These are phyloP conservation scores for Scutellaria minor DNA, from an alignment of 257 asterid genomes.

Conservation along the genomic window DNA sequence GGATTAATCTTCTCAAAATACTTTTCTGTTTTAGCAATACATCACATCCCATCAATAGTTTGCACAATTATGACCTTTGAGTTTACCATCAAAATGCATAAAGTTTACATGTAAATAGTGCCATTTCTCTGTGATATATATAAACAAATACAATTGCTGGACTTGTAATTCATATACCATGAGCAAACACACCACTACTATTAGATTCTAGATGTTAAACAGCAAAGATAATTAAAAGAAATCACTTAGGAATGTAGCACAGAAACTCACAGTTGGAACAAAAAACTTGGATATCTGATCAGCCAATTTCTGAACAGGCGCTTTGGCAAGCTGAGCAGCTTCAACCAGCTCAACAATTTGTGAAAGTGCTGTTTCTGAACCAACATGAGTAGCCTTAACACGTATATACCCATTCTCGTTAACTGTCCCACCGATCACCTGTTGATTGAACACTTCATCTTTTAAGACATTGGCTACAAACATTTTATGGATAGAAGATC, in stretches of 20 bases:
- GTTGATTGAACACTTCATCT: conserved; percentile 30
- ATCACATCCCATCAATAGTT: conserved; percentile 8
- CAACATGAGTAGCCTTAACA: conserved; percentile 92
- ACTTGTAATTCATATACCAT: conserved; percentile 8
- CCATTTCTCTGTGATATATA: too few relatives aligned
- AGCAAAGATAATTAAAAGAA: conserved; percentile 17
- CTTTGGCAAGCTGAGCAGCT: conserved; percentile 99
- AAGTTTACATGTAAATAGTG: too few relatives aligned
- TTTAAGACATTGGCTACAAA: conserved; percentile 25
- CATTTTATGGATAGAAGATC: conserved; percentile 20
- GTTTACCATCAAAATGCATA: too few relatives aligned
- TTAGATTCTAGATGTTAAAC: conserved; percentile 8
- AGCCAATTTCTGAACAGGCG: conserved; percentile 99
- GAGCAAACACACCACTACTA: conserved; percentile 18
- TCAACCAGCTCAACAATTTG: conserved; percentile 97
- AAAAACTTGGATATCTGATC: conserved; percentile 89
- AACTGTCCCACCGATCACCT: conserved; percentile 98
- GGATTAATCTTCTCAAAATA: neutral
- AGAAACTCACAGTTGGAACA: conserved; percentile 84
- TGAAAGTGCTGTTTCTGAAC: conserved; percentile 96
- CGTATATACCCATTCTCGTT: conserved; percentile 89
- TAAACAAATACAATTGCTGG: neutral
- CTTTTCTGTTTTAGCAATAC: neutral
- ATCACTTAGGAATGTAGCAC: conserved; percentile 8
- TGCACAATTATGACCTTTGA: neutral